Evolutionary conservation across 305 asterid species (phyloP).

Genomic region (Plantago lanceolata): DNA sequence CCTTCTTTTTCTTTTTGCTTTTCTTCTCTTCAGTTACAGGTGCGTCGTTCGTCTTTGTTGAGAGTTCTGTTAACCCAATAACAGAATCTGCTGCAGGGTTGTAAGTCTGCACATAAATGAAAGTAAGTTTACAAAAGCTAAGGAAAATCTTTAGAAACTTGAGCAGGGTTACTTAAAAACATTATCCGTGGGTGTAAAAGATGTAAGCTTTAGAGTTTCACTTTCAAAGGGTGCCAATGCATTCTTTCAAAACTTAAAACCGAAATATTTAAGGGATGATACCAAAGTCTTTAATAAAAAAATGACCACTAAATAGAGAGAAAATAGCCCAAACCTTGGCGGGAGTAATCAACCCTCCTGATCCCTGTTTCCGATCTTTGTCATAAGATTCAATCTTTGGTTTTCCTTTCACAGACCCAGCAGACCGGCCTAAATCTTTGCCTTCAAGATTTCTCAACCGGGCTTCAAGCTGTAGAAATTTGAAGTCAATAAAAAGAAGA

Average conservation of each 20-base stretch:
- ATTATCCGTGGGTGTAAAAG: no score
- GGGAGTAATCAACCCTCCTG: constrained; percentile 71
- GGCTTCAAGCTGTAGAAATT: constrained; percentile 63
- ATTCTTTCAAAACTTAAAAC: no score
- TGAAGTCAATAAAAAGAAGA: background rate
- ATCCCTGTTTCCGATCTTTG: constrained; percentile 76
- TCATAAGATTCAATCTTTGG: constrained; percentile 81
- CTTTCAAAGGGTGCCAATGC: no score
- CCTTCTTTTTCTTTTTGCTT: constrained; percentile 32
- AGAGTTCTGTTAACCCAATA: constrained; percentile 43
- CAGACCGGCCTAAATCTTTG: constrained; percentile 59
- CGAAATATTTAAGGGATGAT: background rate
- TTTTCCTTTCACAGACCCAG: constrained; percentile 86
- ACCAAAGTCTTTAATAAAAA: no score
- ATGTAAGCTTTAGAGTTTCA: no score
- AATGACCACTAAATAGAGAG: background rate
- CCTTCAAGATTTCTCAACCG: constrained; percentile 83
- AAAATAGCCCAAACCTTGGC: constrained; percentile 53
- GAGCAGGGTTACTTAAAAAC: background rate
- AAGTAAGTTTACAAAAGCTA: background rate
- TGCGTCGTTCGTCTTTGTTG: constrained; percentile 29
- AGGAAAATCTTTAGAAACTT: background rate
- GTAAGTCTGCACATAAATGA: constrained; percentile 46
- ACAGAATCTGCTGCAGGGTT: constrained; percentile 80
- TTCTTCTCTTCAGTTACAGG: constrained; percentile 32